phyloP scores from a whole-genome alignment of 768 basidiomycete species.

The Podaxis sp. region DNA sequence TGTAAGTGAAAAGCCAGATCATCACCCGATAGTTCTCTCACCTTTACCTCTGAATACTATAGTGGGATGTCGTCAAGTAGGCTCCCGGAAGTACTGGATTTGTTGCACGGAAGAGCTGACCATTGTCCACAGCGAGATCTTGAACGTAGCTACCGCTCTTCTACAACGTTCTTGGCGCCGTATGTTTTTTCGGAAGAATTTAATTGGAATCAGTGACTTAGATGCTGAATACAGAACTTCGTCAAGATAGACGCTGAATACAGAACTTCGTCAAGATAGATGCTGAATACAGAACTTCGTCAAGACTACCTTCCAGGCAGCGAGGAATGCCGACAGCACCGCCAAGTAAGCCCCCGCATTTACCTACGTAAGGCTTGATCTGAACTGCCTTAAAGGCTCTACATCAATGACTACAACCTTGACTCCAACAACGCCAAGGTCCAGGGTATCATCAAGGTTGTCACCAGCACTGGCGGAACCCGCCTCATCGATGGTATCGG shows the following conservation, averaged over 20 bases:
- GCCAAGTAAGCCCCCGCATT: slow-evolving; percentile 31
- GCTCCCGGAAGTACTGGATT: slow-evolving; percentile 15
- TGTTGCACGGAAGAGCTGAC: slow-evolving; percentile 5
- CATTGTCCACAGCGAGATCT: slow-evolving; percentile 33
- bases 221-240: slow-evolving; percentile 27
- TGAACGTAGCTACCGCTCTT: slow-evolving; percentile 45
- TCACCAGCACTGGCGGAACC: slow-evolving; percentile 30
- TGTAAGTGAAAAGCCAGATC: not conserved
- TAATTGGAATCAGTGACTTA: not conserved
- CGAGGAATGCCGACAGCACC: slow-evolving; percentile 41
- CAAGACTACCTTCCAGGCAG: slow-evolving; percentile 46
- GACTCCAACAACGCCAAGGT: slow-evolving; percentile 45
- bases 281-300: slow-evolving; percentile 33
- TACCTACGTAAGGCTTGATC: not conserved
- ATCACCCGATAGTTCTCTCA: not conserved
- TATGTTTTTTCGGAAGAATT: slow-evolving; percentile 8
- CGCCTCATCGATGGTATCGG: slow-evolving; percentile 45
- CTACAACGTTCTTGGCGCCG: slow-evolving; percentile 44
- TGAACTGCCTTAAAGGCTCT: slow-evolving; percentile 18
- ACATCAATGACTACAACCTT: slow-evolving; percentile 46
- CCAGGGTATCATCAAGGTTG: slow-evolving; percentile 35
- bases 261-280: slow-evolving; percentile 38
- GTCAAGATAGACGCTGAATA: too few species aligned
- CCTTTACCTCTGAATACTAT: not conserved
- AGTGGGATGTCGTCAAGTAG: slow-evolving; percentile 40